Percentiles rank a stretch among this genome's conserved stretches.
phyloP scores from a whole-genome alignment of 768 basidiomycete species.

The Leccinum ochraceum region DNA sequence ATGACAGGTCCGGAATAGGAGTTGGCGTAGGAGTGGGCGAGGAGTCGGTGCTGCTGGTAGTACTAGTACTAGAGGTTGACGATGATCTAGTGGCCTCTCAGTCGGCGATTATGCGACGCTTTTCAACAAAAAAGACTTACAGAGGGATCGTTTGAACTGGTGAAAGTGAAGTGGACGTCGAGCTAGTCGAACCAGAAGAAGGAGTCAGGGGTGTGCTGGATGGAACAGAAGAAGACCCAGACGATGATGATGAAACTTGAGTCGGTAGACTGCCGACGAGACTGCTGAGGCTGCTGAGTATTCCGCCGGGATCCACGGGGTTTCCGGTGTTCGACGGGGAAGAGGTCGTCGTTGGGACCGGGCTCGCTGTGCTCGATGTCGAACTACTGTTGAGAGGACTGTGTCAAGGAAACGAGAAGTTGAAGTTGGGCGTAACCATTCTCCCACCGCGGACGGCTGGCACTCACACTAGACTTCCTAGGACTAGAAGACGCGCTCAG shows the following conservation, averaged over 20 bases:
- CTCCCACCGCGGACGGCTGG: background rate
- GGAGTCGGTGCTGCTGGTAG: conserved; percentile 12
- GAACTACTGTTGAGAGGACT: conserved; percentile 11
- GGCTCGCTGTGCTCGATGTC: conserved; percentile 1
- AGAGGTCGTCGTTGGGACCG: background rate
- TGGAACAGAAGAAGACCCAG: conserved; percentile 17
- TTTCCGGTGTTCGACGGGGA: background rate
- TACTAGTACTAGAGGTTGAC: conserved; percentile 13
- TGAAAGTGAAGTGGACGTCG: conserved; percentile 19
- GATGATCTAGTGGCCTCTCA: conserved; percentile 10
- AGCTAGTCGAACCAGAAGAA: conserved; percentile 29
- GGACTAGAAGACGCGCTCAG: conserved; percentile 13
- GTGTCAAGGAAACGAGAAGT: conserved; percentile 9
- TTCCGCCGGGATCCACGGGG: conserved; percentile 1
- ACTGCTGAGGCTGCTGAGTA: conserved; percentile 18
- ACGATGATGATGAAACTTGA: conserved; percentile 14
- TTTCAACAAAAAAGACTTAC: conserved; percentile 17
- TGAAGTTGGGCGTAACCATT: background rate
- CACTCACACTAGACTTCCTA: conserved; percentile 28
- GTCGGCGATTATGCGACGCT: background rate
- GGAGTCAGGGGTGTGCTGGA: conserved; percentile 25
- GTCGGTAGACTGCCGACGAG: conserved; percentile 16
- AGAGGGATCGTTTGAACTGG: conserved; percentile 7
- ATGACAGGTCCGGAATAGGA: conserved; percentile 20
- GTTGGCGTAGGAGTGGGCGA: conserved; percentile 14